phyloP scores from a whole-genome alignment of 371 early-diverging fungal genomes.

The Paraphysoderma sedebokerense region DNA sequence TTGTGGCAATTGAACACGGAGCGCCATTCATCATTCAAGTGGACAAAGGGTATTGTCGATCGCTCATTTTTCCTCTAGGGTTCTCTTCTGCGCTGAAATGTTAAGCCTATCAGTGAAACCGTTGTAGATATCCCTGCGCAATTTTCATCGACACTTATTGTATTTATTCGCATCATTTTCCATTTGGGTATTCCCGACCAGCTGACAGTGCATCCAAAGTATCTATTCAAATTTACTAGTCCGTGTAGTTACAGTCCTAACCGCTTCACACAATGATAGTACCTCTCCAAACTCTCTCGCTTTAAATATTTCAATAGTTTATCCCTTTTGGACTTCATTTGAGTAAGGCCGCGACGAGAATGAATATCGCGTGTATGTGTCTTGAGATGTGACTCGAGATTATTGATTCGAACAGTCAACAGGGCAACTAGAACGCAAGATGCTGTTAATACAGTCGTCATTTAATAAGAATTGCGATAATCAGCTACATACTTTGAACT shows the following conservation, averaged over 20 bases:
- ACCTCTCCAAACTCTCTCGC: slow-evolving; percentile 46
- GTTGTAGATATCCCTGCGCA: too few relatives aligned
- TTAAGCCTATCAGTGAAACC: too few relatives aligned
- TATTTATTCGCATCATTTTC: too few relatives aligned
- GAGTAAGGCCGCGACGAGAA: slow-evolving; percentile 61
- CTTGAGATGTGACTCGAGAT: slow-evolving; percentile 58
- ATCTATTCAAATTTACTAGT: too few relatives aligned
- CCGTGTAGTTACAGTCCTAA: slow-evolving; percentile 47
- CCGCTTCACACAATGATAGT: slow-evolving; percentile 43
- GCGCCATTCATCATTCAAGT: too few relatives aligned
- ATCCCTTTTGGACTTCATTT: slow-evolving; percentile 61
- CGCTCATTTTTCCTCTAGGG: too few relatives aligned
- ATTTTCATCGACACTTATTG: too few relatives aligned
- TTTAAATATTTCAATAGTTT: slow-evolving; percentile 78
- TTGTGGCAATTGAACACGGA: too few relatives aligned
- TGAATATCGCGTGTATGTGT: slow-evolving; percentile 69
- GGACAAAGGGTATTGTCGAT: too few relatives aligned
- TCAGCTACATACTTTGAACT: slow-evolving; percentile 58
- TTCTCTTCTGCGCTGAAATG: too few relatives aligned
- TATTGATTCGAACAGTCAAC: slow-evolving; percentile 74
- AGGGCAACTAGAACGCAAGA: slow-evolving; percentile 50
- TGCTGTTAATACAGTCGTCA: neutral
- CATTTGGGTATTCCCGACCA: too few relatives aligned
- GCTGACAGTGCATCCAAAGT: too few relatives aligned
- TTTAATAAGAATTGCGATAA: neutral